Conservation (phyloP, 768 basidiomycete species). For the Tephrocybe sp. region DNA sequence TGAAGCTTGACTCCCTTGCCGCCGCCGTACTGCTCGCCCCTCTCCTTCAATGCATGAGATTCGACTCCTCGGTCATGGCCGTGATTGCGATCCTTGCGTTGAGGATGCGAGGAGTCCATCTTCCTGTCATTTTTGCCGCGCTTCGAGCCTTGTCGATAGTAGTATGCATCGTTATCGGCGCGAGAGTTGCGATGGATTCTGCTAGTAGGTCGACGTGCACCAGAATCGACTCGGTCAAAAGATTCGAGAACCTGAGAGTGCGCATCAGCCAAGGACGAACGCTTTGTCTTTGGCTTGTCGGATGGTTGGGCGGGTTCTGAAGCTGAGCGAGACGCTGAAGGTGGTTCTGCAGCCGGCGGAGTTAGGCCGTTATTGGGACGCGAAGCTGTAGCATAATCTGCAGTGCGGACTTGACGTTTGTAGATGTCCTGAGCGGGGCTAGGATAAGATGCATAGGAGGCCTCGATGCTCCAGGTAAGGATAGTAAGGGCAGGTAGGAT, state of each 20-base stretch:
- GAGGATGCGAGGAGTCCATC: too few relatives aligned
- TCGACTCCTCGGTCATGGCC: background rate
- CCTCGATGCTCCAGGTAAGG: conserved; percentile 12
- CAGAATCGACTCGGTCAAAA: too few relatives aligned
- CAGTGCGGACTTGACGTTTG: conserved; percentile 12
- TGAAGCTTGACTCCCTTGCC: background rate
- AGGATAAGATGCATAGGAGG: conserved; percentile 4
- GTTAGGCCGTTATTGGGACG: background rate
- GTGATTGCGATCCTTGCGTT: too few relatives aligned
- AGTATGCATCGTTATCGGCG: too few relatives aligned
- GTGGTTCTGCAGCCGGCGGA: background rate
- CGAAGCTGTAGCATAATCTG: conserved; percentile 12
- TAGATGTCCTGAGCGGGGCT: background rate
- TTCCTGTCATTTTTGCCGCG: too few relatives aligned
- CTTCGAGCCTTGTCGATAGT: too few relatives aligned
- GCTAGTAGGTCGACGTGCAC: too few relatives aligned
- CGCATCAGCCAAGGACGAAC: too few relatives aligned
- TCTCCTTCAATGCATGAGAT: background rate
- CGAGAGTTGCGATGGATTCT: too few relatives aligned
- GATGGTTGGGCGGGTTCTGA: background rate
- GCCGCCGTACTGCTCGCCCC: background rate
- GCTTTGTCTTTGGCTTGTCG: background rate
- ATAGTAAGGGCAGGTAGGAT: conserved; percentile 12
- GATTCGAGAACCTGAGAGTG: too few relatives aligned
- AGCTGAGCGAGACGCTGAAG: background rate